phyloP scores from a whole-genome alignment of 2,329 filamentous ascomycete genomes.

The Ceratocystis cubensis region DNA sequence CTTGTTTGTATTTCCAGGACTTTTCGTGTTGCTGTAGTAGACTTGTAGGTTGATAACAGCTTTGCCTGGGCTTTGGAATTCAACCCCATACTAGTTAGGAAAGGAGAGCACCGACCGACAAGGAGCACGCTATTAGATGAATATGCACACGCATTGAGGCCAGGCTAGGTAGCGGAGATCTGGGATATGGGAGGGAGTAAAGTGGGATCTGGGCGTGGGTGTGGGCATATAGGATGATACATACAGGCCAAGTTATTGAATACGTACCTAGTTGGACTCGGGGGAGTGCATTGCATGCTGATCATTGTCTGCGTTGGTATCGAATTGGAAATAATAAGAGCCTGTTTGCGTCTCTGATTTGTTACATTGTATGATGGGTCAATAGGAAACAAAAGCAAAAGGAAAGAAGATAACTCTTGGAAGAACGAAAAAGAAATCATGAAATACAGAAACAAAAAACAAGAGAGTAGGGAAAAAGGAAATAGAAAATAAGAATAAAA shows the following conservation, averaged over 20 bases:
- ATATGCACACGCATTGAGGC: background rate
- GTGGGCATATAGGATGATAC: background rate
- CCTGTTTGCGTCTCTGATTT: conserved; percentile 8
- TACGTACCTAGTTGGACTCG: background rate
- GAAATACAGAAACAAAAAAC: background rate
- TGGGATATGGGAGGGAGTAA: background rate
- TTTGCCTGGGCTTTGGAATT: background rate
- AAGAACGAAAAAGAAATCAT: background rate
- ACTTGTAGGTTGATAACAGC: background rate
- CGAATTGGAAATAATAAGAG: background rate
- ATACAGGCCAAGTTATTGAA: background rate
- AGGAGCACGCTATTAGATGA: background rate
- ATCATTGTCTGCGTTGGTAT: background rate
- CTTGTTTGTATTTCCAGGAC: background rate
- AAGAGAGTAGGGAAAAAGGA: background rate
- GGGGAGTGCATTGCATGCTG: background rate
- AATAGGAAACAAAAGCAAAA: too few species aligned
- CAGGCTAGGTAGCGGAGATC: background rate
- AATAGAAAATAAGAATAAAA: background rate
- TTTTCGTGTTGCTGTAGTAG: background rate
- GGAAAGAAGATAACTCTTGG: too few species aligned
- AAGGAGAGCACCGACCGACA: background rate
- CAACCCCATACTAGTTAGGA: background rate
- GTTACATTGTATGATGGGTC: background rate
- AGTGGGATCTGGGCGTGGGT: background rate